A percentile compares a stretch with the other conserved stretches of the same genome.
Conservation (phyloP, 1,284 basidiomycete species). For the Agaricales sp. region DNA sequence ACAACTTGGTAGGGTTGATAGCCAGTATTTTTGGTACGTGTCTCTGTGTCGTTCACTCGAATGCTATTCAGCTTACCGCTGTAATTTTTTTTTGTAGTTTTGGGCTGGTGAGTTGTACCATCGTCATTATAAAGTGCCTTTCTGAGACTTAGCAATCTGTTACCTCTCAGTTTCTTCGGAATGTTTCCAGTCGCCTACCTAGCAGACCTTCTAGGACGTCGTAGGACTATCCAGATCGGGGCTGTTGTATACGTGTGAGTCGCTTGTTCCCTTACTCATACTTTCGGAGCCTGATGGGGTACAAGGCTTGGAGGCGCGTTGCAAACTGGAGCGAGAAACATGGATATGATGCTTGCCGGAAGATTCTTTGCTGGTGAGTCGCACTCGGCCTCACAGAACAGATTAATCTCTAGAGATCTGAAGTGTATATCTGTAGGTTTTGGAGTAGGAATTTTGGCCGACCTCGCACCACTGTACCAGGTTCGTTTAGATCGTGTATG, state of each 20-base stretch:
- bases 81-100: constrained; percentile 13
- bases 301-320: constrained; percentile 43
- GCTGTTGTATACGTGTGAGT: constrained; percentile 27
- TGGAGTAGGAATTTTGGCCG: constrained; percentile 39
- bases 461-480: constrained; percentile 50
- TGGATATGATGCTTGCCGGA: constrained; percentile 52
- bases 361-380: constrained; percentile 44
- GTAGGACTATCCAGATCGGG: constrained; percentile 27
- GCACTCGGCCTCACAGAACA: neutral
- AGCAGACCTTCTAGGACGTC: constrained; percentile 26
- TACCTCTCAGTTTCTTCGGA: constrained; percentile 26
- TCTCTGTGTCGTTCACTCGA: too few species aligned
- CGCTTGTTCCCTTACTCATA: constrained; percentile 8
- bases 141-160: too few species aligned
- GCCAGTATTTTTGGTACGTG: constrained; percentile 29
- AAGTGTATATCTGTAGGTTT: constrained; percentile 16
- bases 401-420: neutral
- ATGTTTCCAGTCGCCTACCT: constrained; percentile 30
- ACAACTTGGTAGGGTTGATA: constrained; percentile 25
- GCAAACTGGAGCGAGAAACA: constrained; percentile 39
- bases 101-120: constrained; percentile 20
- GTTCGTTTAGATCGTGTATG: constrained; percentile 6
- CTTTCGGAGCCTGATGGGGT: constrained; percentile 11
- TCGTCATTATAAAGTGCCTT: neutral
- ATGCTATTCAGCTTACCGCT: neutral